phyloP scores from a whole-genome alignment of 176 grass and related monocot genomes.

The Zoysia japonica region DNA sequence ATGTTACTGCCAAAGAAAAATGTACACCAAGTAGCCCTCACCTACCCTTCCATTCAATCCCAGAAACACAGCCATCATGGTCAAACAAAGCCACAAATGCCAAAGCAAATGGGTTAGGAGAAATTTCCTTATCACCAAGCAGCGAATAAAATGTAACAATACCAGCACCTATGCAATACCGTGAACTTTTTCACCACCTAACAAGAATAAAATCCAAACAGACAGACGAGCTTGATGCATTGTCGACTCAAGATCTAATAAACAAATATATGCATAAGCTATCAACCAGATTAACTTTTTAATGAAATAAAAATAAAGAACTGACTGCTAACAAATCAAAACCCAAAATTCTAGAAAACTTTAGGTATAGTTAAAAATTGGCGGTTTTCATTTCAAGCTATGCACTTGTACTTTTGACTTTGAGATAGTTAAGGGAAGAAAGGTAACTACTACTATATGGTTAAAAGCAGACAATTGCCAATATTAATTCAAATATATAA shows the following conservation, averaged over 20 bases:
- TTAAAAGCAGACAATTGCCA: background rate
- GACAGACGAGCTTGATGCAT: background rate
- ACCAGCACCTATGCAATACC: slow-evolving; percentile 33
- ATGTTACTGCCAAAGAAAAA: background rate
- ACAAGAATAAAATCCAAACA: slow-evolving; percentile 15
- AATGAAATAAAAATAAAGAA: background rate
- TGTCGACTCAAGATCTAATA: background rate
- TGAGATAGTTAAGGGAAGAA: background rate
- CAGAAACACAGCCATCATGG: slow-evolving; percentile 23
- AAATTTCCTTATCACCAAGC: slow-evolving; percentile 24
- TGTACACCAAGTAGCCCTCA: slow-evolving; percentile 32
- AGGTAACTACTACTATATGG: background rate
- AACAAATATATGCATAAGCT: background rate
- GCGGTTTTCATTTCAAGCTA: background rate
- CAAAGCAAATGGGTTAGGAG: slow-evolving; percentile 38
- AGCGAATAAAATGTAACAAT: slow-evolving; percentile 27
- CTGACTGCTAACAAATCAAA: slow-evolving; percentile 1
- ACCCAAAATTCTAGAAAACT: background rate
- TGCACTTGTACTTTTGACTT: background rate
- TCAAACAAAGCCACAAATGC: slow-evolving; percentile 39
- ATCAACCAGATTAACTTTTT: background rate
- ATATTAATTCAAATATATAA: slow-evolving; percentile 3
- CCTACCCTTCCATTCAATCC: slow-evolving; percentile 41
- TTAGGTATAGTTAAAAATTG: background rate
- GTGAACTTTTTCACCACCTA: background rate